Evolutionary conservation across 169 alveolate genomes (phyloP).

Genomic region (Cryptosporidium felis): DNA sequence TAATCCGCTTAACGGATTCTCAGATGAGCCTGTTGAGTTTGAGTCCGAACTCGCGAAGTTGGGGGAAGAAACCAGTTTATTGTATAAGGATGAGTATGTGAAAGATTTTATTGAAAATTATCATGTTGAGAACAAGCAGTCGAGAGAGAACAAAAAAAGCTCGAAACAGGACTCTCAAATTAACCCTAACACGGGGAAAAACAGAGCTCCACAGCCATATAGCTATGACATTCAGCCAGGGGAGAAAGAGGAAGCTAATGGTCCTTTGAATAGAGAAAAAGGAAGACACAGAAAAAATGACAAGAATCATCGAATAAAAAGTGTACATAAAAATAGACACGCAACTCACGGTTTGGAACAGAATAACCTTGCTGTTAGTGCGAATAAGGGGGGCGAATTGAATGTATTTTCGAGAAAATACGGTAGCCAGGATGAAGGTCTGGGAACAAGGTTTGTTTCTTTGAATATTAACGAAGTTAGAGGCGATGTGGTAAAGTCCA

Average conservation of each 20-base stretch:
- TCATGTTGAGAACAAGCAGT: background rate
- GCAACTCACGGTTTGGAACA: no score
- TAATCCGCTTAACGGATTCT: background rate
- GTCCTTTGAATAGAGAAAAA: no score
- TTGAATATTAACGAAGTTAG: background rate
- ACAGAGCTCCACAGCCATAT: no score
- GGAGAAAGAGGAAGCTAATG: no score
- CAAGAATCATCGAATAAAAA: no score
- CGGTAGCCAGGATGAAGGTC: background rate
- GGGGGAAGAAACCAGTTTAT: slow-evolving; percentile 39
- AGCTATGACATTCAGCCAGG: no score
- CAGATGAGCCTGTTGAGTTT: slow-evolving; percentile 15
- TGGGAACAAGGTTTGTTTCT: background rate
- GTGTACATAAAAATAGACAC: no score
- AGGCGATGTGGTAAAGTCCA: slow-evolving; percentile 34
- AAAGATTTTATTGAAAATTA: slow-evolving; percentile 40
- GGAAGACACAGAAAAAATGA: no score
- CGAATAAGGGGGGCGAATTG: background rate
- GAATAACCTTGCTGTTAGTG: background rate
- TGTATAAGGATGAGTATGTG: slow-evolving; percentile 54
- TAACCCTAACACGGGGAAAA: no score
- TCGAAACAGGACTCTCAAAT: no score
- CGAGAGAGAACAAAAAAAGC: background rate
- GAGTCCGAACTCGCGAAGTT: slow-evolving; percentile 44
- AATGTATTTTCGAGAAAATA: slow-evolving; percentile 57